phyloP scores from a whole-genome alignment of 2,329 filamentous ascomycete genomes.

The Plectosphaerella plurivora region DNA sequence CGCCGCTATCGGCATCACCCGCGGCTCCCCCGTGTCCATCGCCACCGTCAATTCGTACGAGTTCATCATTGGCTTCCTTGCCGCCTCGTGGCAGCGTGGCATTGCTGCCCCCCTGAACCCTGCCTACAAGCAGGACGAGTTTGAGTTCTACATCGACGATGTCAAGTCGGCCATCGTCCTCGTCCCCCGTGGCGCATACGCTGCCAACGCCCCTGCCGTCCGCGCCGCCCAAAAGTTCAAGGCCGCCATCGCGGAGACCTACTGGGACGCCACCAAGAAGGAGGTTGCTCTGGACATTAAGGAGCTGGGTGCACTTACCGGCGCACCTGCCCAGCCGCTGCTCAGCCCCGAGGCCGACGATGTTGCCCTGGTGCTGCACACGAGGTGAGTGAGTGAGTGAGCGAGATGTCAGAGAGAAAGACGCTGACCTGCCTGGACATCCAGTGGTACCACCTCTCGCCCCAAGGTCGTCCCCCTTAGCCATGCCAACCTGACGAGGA shows the following conservation, averaged over 20 bases:
- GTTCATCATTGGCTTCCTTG: slow-evolving; percentile 83
- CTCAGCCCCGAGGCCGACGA: slow-evolving; percentile 64
- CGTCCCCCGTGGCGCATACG: slow-evolving; percentile 67
- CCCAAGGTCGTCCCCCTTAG: slow-evolving; percentile 82
- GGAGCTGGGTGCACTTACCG: slow-evolving; percentile 62
- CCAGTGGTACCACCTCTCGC: slow-evolving; percentile 72
- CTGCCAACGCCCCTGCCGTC: slow-evolving; percentile 64
- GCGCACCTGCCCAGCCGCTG: slow-evolving; percentile 31
- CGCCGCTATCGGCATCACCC: slow-evolving; percentile 66
- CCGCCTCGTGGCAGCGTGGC: slow-evolving; percentile 77
- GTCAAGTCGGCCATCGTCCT: slow-evolving; percentile 74
- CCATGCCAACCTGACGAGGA: slow-evolving; percentile 74
- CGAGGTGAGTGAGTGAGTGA: slow-evolving; percentile 37
- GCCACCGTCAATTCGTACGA: slow-evolving; percentile 81
- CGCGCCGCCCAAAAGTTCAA: slow-evolving; percentile 74
- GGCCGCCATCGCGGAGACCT: slow-evolving; percentile 82
- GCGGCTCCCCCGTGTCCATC: slow-evolving; percentile 72
- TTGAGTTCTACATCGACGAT: slow-evolving; percentile 89
- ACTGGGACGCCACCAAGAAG: slow-evolving; percentile 61
- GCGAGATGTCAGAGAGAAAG: background rate
- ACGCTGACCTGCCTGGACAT: background rate
- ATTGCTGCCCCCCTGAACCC: slow-evolving; percentile 86
- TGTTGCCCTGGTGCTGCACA: slow-evolving; percentile 77
- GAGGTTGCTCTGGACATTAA: slow-evolving; percentile 77
- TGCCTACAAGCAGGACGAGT: slow-evolving; percentile 84